These are phyloP conservation scores for Madurella fahalii DNA, from an alignment of 2,329 filamentous ascomycete genomes.

Conservation along the genomic window DNA sequence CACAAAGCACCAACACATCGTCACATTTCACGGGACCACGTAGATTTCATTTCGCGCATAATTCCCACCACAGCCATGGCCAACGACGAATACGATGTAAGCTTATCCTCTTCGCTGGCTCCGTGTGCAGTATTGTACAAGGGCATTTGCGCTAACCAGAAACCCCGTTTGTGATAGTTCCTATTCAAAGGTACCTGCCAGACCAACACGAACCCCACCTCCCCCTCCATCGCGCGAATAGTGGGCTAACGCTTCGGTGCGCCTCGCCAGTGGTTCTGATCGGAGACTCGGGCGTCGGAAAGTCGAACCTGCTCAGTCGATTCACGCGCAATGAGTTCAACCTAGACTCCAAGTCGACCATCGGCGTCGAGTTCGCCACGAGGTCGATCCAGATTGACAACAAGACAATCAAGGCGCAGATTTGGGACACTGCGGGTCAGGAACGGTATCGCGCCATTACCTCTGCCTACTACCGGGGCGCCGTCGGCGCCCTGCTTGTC, in stretches of 20 bases:
- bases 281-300: conserved; percentile 98
- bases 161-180: conserved; percentile 59
- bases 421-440: conserved; percentile 99
- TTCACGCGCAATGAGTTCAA: conserved; percentile 99
- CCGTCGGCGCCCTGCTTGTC: conserved; percentile 92
- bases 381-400: conserved; percentile 97
- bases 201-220: conserved; percentile 7
- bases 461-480: conserved; percentile 97
- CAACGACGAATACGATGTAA: conserved; percentile 99
- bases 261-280: conserved; percentile 78
- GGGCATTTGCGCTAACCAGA: conserved; percentile 29
- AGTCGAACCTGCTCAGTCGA: conserved; percentile 98
- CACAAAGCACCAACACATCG: conserved; percentile 24
- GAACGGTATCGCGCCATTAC: conserved; percentile 99
- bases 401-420: conserved; percentile 99
- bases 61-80: conserved; percentile 65
- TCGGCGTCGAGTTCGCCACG: conserved; percentile 98
- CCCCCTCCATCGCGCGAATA: conserved; percentile 24
- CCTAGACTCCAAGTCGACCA: conserved; percentile 98
- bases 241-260: conserved; percentile 27
- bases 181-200: conserved; percentile 84
- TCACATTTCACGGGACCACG: conserved; percentile 23
- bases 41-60: conserved; percentile 25
- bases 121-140: conserved; percentile 23
- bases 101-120: conserved; percentile 33